phyloP scores from a whole-genome alignment of 2,329 filamentous ascomycete species.

The Cladobotryum mycophilum region DNA sequence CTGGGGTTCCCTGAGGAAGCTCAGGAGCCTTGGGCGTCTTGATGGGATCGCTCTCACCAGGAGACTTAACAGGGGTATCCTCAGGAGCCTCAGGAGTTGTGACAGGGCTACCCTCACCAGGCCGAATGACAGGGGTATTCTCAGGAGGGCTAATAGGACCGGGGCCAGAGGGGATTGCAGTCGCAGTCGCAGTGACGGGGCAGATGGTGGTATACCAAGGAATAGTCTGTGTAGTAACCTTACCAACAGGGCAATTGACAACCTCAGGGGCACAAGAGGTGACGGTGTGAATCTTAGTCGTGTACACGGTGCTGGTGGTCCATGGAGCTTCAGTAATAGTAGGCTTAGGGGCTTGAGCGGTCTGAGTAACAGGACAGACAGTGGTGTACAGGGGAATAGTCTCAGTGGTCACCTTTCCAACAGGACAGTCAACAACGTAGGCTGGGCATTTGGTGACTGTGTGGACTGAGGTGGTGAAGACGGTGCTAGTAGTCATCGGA shows the following conservation, averaged over 20 bases:
- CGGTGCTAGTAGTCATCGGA: conserved; percentile 28
- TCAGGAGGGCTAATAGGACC: conserved; percentile 4
- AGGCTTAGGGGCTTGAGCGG: conserved; percentile 13
- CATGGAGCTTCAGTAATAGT: conserved; percentile 9
- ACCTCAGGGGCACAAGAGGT: conserved; percentile 47
- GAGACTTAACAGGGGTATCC: no score
- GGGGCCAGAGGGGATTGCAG: background rate
- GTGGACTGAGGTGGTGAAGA: conserved; percentile 37
- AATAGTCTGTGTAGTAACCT: conserved; percentile 28
- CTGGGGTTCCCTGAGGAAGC: no score
- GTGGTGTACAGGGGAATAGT: conserved; percentile 39
- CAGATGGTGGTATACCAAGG: conserved; percentile 32
- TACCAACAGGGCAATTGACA: conserved; percentile 40
- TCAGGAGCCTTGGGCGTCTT: no score
- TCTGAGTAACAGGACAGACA: conserved; percentile 32
- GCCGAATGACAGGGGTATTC: conserved; percentile 8
- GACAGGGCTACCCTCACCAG: background rate
- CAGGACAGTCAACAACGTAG: conserved; percentile 32
- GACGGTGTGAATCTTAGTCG: conserved; percentile 47
- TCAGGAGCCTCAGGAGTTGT: no score
- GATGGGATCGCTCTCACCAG: no score
- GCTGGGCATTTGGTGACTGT: conserved; percentile 52
- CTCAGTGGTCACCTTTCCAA: conserved; percentile 32
- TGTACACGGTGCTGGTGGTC: conserved; percentile 40
- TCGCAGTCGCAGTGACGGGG: conserved; percentile 22